These are phyloP conservation scores for Dictyostelium capitatum DNA, from an alignment of 78 protist species.

Conservation along the genomic window DNA sequence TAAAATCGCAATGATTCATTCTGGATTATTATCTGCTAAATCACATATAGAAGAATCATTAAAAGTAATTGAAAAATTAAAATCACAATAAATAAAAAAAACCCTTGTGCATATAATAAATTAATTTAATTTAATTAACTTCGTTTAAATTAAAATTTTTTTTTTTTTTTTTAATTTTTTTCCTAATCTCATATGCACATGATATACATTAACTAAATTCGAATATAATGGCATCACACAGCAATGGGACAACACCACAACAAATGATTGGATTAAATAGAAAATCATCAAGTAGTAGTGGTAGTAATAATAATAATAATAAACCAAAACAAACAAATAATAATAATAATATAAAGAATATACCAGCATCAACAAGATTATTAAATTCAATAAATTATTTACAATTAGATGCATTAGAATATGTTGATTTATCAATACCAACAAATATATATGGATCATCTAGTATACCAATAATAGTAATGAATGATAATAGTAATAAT, in stretches of 20 bases:
- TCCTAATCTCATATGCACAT: too few species aligned
- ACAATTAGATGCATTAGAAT: conserved; percentile 46
- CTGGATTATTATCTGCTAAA: too few species aligned
- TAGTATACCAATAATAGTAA: neutral
- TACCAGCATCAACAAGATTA: neutral
- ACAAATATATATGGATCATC: conserved; percentile 70
- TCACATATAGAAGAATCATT: too few species aligned
- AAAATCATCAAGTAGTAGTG: neutral
- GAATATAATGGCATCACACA: neutral
- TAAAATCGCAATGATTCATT: too few species aligned
- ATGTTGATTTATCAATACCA: conserved; percentile 61
- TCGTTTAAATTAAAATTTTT: neutral
- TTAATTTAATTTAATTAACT: too few species aligned
- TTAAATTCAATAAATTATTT: conserved; percentile 4
- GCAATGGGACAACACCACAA: neutral
- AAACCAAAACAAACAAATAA: neutral
- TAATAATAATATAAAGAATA: neutral
- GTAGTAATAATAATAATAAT: neutral
- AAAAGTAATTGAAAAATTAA: too few species aligned
- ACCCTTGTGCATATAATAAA: neutral
- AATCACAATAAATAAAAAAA: neutral
- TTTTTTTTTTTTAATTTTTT: neutral
- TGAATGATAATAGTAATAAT: neutral
- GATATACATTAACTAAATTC: neutral
- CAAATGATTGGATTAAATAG: conserved; percentile 24